A percentile compares a stretch with the other conserved stretches of the same genome.
These are phyloP conservation scores for Termitomyces sp. DNA, from an alignment of 768 basidiomycete genomes.

Conservation along the genomic window DNA sequence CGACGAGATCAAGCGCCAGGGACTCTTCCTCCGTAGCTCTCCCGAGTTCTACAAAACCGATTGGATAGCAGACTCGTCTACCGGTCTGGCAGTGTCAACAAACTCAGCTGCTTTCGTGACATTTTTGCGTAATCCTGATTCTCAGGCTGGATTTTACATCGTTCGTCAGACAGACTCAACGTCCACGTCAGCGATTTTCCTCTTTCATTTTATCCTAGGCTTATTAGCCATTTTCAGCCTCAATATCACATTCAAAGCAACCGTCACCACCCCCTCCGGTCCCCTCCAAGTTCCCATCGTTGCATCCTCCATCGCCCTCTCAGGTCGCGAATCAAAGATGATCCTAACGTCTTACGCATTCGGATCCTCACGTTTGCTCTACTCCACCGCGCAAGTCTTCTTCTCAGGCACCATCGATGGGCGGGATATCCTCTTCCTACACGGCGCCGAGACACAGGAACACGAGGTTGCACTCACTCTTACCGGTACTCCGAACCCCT, in stretches of 20 bases:
- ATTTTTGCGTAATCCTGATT: conserved; percentile 65
- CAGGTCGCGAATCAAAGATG: conserved; percentile 72
- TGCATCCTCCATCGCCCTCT: conserved; percentile 50
- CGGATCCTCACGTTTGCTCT: conserved; percentile 55
- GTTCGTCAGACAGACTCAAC: conserved; percentile 65
- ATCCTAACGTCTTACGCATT: conserved; percentile 71
- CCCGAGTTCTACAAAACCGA: conserved; percentile 80
- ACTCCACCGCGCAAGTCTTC: conserved; percentile 73
- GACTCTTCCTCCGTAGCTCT: conserved; percentile 74
- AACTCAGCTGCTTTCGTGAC: conserved; percentile 56
- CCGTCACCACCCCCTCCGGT: conserved; percentile 43
- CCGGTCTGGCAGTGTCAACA: conserved; percentile 35
- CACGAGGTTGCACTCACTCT: conserved; percentile 51
- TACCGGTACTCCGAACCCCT: conserved; percentile 40
- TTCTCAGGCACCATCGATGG: conserved; percentile 60
- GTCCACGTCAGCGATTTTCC: conserved; percentile 46
- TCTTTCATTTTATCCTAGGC: not conserved
- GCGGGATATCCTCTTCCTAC: conserved; percentile 61
- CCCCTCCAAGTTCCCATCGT: conserved; percentile 53
- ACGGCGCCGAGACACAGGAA: conserved; percentile 50
- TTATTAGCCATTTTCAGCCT: conserved; percentile 27
- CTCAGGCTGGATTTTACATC: conserved; percentile 63
- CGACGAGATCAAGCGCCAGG: conserved; percentile 75
- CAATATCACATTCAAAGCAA: conserved; percentile 54
- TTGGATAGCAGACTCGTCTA: conserved; percentile 60